Evolutionary conservation across 2,329 filamentous ascomycete species (phyloP).

Genomic region (Cladophialophora carrionii): DNA sequence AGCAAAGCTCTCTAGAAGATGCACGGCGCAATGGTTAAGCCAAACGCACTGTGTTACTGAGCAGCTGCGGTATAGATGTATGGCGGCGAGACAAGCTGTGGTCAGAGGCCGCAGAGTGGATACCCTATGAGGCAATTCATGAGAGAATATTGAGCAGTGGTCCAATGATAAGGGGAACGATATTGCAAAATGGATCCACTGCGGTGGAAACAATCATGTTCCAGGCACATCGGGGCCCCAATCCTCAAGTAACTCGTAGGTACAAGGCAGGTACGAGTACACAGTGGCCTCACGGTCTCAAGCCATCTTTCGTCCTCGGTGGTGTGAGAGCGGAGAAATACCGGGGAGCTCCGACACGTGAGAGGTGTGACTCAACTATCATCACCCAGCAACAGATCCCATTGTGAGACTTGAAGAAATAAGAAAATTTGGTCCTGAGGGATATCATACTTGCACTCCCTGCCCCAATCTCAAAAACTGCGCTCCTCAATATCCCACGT

Average conservation of each 20-base stretch:
- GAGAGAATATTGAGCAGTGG: conserved; percentile 15
- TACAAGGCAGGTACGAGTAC: too few relatives aligned
- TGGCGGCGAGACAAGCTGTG: neutral
- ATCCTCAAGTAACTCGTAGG: neutral
- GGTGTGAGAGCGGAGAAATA: conserved; percentile 23
- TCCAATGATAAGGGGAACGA: conserved; percentile 10
- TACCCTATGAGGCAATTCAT: neutral
- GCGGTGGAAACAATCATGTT: neutral
- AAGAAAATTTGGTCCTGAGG: neutral
- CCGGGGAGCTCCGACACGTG: conserved; percentile 21
- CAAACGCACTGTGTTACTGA: neutral
- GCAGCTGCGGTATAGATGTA: neutral
- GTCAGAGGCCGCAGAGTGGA: conserved; percentile 6
- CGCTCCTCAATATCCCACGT: conserved; percentile 1
- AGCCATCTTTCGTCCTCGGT: conserved; percentile 10
- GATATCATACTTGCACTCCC: neutral
- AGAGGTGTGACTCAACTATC: neutral
- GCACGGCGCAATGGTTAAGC: neutral
- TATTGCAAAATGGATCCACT: neutral
- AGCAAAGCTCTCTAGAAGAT: neutral
- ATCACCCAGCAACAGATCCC: neutral
- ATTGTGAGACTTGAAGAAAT: neutral
- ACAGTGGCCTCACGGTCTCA: neutral
- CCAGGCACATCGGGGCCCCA: neutral
- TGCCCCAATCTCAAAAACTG: conserved; percentile 14